Base-by-base conservation (phyloP, 805 yeast genomes). In the Candida pseudoglaebosa region DNA sequence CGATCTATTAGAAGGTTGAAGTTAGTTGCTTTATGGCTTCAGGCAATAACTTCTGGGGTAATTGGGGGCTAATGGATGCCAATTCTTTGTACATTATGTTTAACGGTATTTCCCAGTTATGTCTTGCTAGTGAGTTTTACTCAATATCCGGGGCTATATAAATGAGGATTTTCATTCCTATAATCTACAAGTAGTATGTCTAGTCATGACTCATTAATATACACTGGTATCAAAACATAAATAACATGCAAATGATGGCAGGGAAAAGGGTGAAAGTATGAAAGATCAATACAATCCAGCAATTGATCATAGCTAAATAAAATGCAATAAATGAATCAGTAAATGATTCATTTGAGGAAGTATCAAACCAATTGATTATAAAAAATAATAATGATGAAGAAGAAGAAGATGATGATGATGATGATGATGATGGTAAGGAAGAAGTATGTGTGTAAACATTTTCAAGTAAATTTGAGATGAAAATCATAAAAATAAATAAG, bases 401-500 rank as follows among this genome's bases (percentile, higher is more conserved):
- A n/a, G n/a, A n/a, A n/a, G n/a, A n/a, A n/a, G n/a, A 10, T 37
- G 10, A 37, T 17, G 21, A 30, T 24, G 7, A 17, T 16, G n/a
- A 34, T 22, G 7, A 36, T 33, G 20, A 39, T 34, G 10, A 39
- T 15, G n/a, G 38, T 19, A 8, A n/a, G n/a, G 16, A 21, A 4
- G 36, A 18, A 4, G 28, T 20, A 3, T 6, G 24, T 3, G 21
- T 39, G 31, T 34, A 22, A 21, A 47, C 21, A 42, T 59, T 60
- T 15, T 49, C 34, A 5, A 58, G 34, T 2, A 51, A 40, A 39
- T 62, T 63, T 21, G 46, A 46, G 28, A 49, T 43, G 5, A 53
- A 21, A 2, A 52, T 38, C 37, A 52, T 28, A 21, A 47, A 39
- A 7, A 33, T 15, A 9, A 45, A 34, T 1, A 53, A 21, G 4